These are phyloP conservation scores for Bruguiera gymnorhiza DNA, from an alignment of 345 rosid species.

Conservation along the genomic window DNA sequence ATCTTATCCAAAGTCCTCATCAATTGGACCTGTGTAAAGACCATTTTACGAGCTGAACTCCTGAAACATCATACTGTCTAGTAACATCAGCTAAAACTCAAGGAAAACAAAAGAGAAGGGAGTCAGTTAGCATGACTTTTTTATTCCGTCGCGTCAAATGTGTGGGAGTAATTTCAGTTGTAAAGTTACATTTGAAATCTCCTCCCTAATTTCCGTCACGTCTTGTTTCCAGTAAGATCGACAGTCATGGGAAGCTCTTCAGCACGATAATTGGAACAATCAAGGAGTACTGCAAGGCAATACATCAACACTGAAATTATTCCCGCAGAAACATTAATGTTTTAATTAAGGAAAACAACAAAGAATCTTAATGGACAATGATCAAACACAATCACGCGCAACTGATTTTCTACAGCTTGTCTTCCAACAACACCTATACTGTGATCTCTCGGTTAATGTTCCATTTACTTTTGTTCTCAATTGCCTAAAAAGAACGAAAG, in stretches of 20 bases:
- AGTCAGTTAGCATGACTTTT: constrained; percentile 2
- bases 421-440: no score
- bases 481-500: constrained; percentile 69
- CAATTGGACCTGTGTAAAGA: constrained; percentile 78
- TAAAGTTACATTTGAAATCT: constrained; percentile 60
- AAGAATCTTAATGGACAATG: no score
- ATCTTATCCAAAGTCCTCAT: constrained; percentile 93
- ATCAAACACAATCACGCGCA: neutral
- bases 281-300: constrained; percentile 70
- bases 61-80: constrained; percentile 31
- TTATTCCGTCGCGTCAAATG: constrained; percentile 78
- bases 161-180: constrained; percentile 69
- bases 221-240: constrained; percentile 66
- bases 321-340: neutral
- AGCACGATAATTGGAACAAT: constrained; percentile 62
- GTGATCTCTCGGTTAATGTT: no score
- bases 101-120: neutral
- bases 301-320: neutral
- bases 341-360: neutral
- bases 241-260: constrained; percentile 88
- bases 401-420: neutral
- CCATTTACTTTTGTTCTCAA: no score
- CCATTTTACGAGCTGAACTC: constrained; percentile 95
- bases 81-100: constrained; percentile 1
- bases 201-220: constrained; percentile 42